These are phyloP conservation scores for Tolypocladium pustulatum DNA, from an alignment of 2,329 filamentous ascomycete species.

Conservation along the genomic window DNA sequence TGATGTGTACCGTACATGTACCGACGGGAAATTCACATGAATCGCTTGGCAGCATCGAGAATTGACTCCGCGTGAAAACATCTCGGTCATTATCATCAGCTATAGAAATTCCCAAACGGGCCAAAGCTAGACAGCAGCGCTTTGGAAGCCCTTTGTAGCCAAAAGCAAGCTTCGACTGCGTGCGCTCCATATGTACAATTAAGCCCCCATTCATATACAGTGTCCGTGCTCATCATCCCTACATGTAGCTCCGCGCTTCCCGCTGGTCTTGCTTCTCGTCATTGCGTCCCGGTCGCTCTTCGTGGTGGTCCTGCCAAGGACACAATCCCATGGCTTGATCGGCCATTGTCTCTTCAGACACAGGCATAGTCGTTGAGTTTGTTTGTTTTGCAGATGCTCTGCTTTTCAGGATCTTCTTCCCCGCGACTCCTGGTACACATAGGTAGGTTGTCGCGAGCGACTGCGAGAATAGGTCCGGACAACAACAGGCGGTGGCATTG, in stretches of 20 bases:
- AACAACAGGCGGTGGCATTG: background rate
- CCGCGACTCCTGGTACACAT: background rate
- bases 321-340: background rate
- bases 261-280: background rate
- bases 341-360: background rate
- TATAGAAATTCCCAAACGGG: background rate
- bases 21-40: too few relatives aligned
- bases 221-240: background rate
- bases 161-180: background rate
- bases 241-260: background rate
- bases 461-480: background rate
- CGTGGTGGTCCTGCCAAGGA: too few relatives aligned
- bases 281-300: background rate
- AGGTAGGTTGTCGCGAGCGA: background rate
- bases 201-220: background rate
- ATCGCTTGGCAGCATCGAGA: too few relatives aligned
- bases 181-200: background rate
- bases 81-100: background rate
- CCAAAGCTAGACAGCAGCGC: background rate
- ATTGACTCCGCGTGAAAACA: background rate
- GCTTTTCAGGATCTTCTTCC: background rate
- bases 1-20: too few relatives aligned
- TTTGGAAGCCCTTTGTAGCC: too few relatives aligned
- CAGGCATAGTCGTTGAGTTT: background rate
- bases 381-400: background rate